Base-by-base conservation (phyloP, 1,284 basidiomycete species). In the Termitomyces sp. region DNA sequence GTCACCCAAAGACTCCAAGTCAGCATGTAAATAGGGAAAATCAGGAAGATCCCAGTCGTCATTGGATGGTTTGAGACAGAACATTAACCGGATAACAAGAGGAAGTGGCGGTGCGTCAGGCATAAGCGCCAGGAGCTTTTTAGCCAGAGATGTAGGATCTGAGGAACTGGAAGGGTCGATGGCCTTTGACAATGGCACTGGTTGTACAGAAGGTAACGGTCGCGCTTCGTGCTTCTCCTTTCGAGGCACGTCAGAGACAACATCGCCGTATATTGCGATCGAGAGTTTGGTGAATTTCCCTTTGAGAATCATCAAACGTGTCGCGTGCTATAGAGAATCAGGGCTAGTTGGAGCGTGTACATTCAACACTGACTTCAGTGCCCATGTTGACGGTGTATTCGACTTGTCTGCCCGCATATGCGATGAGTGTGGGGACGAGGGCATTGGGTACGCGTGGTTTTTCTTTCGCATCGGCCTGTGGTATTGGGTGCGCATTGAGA, bases 281-380 rank as follows among this genome's bases (percentile, higher is more conserved):
- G 88, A 88, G 21, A 89, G 70, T 55, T 72, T 73, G 50, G 81
- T 70, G 64, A 90, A 91, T 30, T 77, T 72, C 30, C 88, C 90
- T 64, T 83, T 83, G 58, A 92, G 75, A 55, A 91, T 87, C 78
- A 92, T 83, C 26, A 92, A 73, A 51, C 89, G 84, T 21, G 88
- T 90, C 2, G 84, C 80, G 65, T 81, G 82, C 88, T 91, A 64
- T 13, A 24, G 38, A 51, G 26, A 19, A 34, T 57, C 38, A 58
- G 59, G 9, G 47, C 33, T 44, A 38, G 33, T 58, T 34, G 30
- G 40, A 38, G 28, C 52, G 38, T 55, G 30, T 53, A 28, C 50
- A 17, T 13, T 36, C 44, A 38, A 69, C 76, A 54, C 65, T 28
- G 6, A 83, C 88, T 69, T 88, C 84, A 8, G 67, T 57, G 46